phyloP scores from a whole-genome alignment of 2,329 filamentous ascomycete species.

The Aspergillus sp. region DNA sequence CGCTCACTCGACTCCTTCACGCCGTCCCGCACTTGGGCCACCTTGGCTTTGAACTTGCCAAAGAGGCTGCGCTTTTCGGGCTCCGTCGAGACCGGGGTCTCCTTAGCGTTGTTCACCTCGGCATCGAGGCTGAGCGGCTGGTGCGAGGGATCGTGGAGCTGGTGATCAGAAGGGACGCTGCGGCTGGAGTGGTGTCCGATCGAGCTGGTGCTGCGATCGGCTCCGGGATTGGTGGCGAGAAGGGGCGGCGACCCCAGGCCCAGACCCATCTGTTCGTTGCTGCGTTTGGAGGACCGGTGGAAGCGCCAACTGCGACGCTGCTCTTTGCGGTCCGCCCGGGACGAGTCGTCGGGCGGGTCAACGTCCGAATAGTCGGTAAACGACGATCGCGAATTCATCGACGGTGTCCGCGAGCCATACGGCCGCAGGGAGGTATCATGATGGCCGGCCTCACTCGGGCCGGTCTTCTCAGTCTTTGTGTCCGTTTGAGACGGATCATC shows the following conservation, averaged over 20 bases:
- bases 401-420: constrained; percentile 71
- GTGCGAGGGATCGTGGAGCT: constrained; percentile 37
- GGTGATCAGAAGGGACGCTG: constrained; percentile 45
- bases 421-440: constrained; percentile 59
- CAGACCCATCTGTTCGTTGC: constrained; percentile 52
- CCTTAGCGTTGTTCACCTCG: constrained; percentile 33
- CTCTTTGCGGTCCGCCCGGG: constrained; percentile 60
- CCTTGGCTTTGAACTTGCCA: constrained; percentile 65
- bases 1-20: constrained; percentile 53
- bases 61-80: constrained; percentile 61
- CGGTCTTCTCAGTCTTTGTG: constrained; percentile 19
- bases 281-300: constrained; percentile 54
- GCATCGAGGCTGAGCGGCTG: constrained; percentile 39
- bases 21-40: constrained; percentile 54
- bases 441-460: constrained; percentile 37
- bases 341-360: constrained; percentile 67
- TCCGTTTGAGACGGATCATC: constrained; percentile 23
- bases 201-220: constrained; percentile 66
- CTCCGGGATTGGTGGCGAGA: constrained; percentile 63
- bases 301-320: constrained; percentile 74
- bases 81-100: constrained; percentile 28
- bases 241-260: constrained; percentile 46
- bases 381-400: constrained; percentile 68
- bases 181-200: constrained; percentile 53
- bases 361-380: constrained; percentile 79